Base-by-base conservation (phyloP, 2,329 filamentous ascomycete genomes). In the Myotisia sp. region DNA sequence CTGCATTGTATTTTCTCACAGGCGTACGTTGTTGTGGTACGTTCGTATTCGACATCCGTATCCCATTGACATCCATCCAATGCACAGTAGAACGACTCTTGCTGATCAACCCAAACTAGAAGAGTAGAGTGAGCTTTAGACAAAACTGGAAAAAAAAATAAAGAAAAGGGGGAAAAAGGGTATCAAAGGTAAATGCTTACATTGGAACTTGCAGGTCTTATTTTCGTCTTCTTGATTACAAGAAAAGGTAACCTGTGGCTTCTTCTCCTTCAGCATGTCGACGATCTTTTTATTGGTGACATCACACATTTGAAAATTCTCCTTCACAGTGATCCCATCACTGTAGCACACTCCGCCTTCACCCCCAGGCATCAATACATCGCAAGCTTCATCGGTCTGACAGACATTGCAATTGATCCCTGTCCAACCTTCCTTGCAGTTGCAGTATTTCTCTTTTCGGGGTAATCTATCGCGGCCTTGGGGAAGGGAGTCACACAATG, bases 391-490 rank as follows among this genome's bases (percentile, higher is more conserved):
- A 54, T 95, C 70, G 3, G 76, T 74, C 40, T 79, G 76, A 60
- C 90, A 98, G 37, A 98, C 83, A 50, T 90, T 98, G 71, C 90
- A 98, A 65, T 98, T 98, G 62, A 98, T 87, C 43, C 90, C 90
- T 26, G 73, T 73, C 90, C 90, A 98, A 37, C 90, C 90, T 23
- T 92, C 81, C 51, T 86, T 79, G 57, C 90, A 98, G 26, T 84
- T 64, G 60, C 90, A 98, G 26, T 67, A 63, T 38, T 75, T 68
- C 42, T 73, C 75, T 34, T 74, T 63, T 51, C 90, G 74, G 52
- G 82, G 76, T 14, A 77, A 72, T 46, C 90, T 72, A 48, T 95
- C 76, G 45, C 70, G 70, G 43, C 85, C 86, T 47, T 84, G 78
- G 24, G 81, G 74, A 26, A 94, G 67, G 23, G 86, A 90, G 37